Base-by-base conservation (phyloP, 2,329 filamentous ascomycete genomes). In the Biscogniauxia mediterranea region DNA sequence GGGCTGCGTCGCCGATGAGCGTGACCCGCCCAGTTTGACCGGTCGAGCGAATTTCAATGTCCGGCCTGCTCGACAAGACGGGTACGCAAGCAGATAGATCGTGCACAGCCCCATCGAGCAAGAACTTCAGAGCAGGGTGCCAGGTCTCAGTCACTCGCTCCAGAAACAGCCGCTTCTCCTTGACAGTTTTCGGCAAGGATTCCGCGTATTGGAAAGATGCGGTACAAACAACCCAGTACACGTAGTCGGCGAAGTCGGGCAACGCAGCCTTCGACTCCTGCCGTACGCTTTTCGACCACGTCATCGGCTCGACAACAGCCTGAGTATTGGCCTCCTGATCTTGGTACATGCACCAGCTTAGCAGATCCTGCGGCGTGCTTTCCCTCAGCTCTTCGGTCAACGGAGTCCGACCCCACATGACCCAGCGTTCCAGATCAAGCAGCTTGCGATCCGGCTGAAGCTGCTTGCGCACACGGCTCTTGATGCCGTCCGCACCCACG, bases 401-500 rank as follows among this genome's bases (percentile, higher is more conserved):
- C 19, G 65, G 66, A 20, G 72, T 72, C 13, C 70, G 69, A 38
- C 70, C 70, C 73, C 73, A 75, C 59, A 73, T 61, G 23, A 73
- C 61, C 70, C 71, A 73, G 58, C 72, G 71, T 26, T 73, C 70
- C 49, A 74, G 55, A 52, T 73, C 67, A 9, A 74, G 67, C 26
- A 73, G 64, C 54, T 63, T 70, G 49, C 70, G 71, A 42, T 67
- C 52, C 42, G 72, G 71, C 57, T 71, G 73, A 7, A 75, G 63
- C 52, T 72, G 71, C 58, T 62, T 68, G 19, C 73, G 71, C 58
- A 74, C 71, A 19, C 67, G 66, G 61, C 71, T 74, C 55, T 57
- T 68, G 55, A 74, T 58, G 19, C 73, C 72, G 55, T 74, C 72
- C 15, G 72, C 72, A n/a, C 73, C 72, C 23, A 74, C 66, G 46